phyloP scores from a whole-genome alignment of 768 basidiomycete species.

The Neoboletus magnificus region DNA sequence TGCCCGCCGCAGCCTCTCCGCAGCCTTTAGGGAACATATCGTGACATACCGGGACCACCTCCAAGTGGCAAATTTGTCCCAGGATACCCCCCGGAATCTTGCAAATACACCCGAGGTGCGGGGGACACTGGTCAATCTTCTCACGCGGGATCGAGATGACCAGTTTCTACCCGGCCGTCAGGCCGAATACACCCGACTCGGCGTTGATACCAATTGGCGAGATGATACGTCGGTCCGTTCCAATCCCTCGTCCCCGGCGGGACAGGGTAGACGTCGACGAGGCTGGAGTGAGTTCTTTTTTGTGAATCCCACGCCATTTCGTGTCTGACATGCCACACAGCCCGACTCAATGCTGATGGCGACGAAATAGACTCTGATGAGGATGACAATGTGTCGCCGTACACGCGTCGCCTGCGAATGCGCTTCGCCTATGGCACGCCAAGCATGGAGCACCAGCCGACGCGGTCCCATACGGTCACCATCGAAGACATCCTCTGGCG shows the following conservation, averaged over 20 bases:
- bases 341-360: constrained; percentile 48
- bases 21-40: constrained; percentile 22
- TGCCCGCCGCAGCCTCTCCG: constrained; percentile 19
- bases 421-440: constrained; percentile 24
- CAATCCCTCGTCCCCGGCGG: constrained; percentile 8
- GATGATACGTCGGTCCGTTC: constrained; percentile 7
- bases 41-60: constrained; percentile 12
- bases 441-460: constrained; percentile 26
- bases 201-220: constrained; percentile 8
- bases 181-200: constrained; percentile 2
- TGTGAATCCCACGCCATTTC: not conserved
- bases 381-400: constrained; percentile 50
- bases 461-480: constrained; percentile 28
- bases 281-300: constrained; percentile 31
- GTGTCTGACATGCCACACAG: constrained; percentile 22
- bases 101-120: constrained; percentile 24
- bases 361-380: constrained; percentile 62
- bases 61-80: constrained; percentile 5
- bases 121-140: constrained; percentile 21
- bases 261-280: constrained; percentile 29
- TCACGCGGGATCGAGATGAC: constrained; percentile 25
- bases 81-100: constrained; percentile 20
- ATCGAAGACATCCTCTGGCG: constrained; percentile 24
- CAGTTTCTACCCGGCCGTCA: constrained; percentile 5
- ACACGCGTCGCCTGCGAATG: constrained; percentile 47